Base-by-base conservation (phyloP, 306 rosid genomes). In the Inga laurina region DNA sequence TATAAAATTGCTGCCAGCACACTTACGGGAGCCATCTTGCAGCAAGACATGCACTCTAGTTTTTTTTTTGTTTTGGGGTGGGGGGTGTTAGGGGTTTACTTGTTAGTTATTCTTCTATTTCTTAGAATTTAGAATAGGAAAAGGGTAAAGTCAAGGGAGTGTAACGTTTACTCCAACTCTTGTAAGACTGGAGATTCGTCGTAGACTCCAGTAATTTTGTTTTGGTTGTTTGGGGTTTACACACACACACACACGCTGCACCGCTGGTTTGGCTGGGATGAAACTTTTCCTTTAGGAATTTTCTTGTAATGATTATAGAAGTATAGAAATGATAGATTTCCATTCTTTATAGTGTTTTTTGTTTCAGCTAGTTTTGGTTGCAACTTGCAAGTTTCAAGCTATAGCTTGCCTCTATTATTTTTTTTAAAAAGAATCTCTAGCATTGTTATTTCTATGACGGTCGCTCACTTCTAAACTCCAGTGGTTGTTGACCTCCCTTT, bases 181-280 rank as follows among this genome's bases (percentile, higher is more conserved):
- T 92, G 97, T 95, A 88, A 91, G 81, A 89, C 83, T 84, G 91
- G 92, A 81, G 86, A 88, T 84, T 84, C 89, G 41, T 66, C 51
- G 35, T 15, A 34, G 52, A 79, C 65, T 78, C 79, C 80, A 86
- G 86, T 82, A 77, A 79, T 85, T 67, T 82, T 80, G 73, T 74
- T 80, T 59, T 57, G 75, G 85, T 76, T 85, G 39, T 39, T 85
- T 82, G 83, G 84, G 82, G 82, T 45, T 45, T 10, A 74, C 37
- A 79, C 51, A 69, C 64, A 86, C 72, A 78, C 21, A 84, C 24
- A 83, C 75, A 81, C 62, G 5, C 4, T 73, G 79, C 85, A 68
- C 73, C 72, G 54, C 83, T 80, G 90, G 64, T 81, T 77, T 82
- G 78, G 79, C 83, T 64, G 86, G 90, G 88, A 78, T 77, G 70